Percentiles rank a stretch among this genome's conserved stretches.
These are phyloP conservation scores for Carex pumila DNA, from an alignment of 176 grass and related monocot species.

Conservation along the genomic window DNA sequence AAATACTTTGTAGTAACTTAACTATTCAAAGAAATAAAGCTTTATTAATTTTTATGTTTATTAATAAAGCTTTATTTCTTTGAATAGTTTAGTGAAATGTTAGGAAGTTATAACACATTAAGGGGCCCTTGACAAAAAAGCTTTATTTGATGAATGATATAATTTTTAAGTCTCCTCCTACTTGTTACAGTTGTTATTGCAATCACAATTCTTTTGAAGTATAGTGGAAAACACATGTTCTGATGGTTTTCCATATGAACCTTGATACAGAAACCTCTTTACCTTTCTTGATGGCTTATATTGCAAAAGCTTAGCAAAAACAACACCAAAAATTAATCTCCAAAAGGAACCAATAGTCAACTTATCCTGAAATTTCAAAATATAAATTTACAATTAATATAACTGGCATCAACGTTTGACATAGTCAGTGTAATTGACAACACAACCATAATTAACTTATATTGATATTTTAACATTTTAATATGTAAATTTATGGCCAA, in stretches of 20 bases:
- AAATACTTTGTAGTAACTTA: too few species aligned
- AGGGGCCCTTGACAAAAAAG: too few species aligned
- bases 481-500: neutral
- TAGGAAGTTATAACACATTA: too few species aligned
- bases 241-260: neutral
- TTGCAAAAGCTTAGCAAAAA: constrained; percentile 39
- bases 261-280: constrained; percentile 3
- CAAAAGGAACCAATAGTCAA: constrained; percentile 46
- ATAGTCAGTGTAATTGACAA: neutral
- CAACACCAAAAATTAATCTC: constrained; percentile 33
- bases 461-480: neutral
- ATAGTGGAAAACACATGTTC: neutral
- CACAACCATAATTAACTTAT: neutral
- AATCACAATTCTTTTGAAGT: neutral
- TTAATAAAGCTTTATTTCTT: too few species aligned
- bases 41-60: too few species aligned
- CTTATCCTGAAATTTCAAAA: constrained; percentile 40
- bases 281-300: constrained; percentile 82
- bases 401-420: neutral
- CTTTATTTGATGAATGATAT: too few species aligned
- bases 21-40: too few species aligned
- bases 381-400: neutral
- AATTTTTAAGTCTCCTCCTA: too few species aligned
- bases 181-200: neutral
- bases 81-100: too few species aligned